A percentile compares a stretch with the other conserved stretches of the same genome.
Conservation (phyloP, 495 filamentous ascomycete genomes). For the Neurospora sp. region DNA sequence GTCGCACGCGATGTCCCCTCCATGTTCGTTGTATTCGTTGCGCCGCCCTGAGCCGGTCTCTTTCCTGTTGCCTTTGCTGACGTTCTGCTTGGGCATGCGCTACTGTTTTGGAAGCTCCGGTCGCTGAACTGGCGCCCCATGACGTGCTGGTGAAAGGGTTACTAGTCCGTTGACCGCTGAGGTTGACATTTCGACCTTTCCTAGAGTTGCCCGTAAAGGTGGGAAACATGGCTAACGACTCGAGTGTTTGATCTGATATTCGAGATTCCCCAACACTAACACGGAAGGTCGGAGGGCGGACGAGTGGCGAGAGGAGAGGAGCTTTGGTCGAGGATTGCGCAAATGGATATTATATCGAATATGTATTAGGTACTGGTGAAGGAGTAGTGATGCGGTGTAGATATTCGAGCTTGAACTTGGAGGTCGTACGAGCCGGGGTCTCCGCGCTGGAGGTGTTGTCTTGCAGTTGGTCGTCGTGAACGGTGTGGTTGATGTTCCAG, state of each 20-base stretch:
- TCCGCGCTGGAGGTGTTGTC: neutral
- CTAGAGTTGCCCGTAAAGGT: constrained; percentile 83
- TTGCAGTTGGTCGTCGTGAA: neutral
- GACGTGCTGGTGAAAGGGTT: constrained; percentile 60
- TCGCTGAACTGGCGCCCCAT: constrained; percentile 32
- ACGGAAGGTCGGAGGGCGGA: neutral
- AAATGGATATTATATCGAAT: neutral
- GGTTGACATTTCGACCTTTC: constrained; percentile 82
- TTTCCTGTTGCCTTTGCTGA: constrained; percentile 66
- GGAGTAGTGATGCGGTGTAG: neutral
- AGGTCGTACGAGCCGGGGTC: neutral
- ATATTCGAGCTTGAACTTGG: neutral
- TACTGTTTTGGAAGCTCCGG: constrained; percentile 64
- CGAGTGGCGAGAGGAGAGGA: neutral
- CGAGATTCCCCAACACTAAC: neutral
- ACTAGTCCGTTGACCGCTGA: constrained; percentile 65
- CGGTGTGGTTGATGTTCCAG: neutral
- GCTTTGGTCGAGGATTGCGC: neutral
- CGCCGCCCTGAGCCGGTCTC: constrained; percentile 65
- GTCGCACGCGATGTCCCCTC: constrained; percentile 65
- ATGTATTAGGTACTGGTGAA: neutral
- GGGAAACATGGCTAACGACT: constrained; percentile 56
- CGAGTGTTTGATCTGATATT: neutral
- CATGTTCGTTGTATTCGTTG: constrained; percentile 70
- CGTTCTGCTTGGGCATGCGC: constrained; percentile 81